Evolutionary conservation across 176 grass and related monocot species (phyloP), one percentile per base, ranked within the genome.

Genomic region (Phragmites australis): DNA sequence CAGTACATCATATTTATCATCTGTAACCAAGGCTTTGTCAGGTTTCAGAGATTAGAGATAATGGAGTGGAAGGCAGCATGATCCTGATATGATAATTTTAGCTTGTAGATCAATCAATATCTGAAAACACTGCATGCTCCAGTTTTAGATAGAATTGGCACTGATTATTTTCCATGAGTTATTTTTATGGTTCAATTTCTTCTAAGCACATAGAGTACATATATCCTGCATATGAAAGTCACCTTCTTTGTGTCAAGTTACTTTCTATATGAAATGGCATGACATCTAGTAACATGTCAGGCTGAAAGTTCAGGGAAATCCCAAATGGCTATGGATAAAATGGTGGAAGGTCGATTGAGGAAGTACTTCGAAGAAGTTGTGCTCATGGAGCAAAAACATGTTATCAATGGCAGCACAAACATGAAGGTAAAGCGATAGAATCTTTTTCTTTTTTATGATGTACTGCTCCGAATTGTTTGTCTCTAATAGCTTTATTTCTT

Each of bases 301-400:
- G 96, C 96, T 43, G 79, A 94, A 91, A 92, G 86, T 75, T 99
- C 90, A 76, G 92, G 92, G 65, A 99, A 99, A 75, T 82, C 96
- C 17, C 90, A 91, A 87, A 89, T 93, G 84, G 96, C 90, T 43
- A 93, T 99, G 81, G 96, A 99, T 69, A 99, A 95, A 81, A 99
- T 99, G 96, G 92, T 95, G 26, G 96, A 99, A 89, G 92, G 92
- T 21, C 90, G 90, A 79, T 73, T 99, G 58, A 91, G 88, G 72
- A 95, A 99, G 75, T 99, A 95, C 66, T 93, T 76, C 72, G 92
- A 99, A 86, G 96, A 99, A 70, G 86, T 99, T 70, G 96, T 95
- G 37, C 86, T 99, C 30, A 86, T 91, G 88, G 96, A 95, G 80
- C 96, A 99, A 86, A 99, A 93, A 56, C 93, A 88, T 86, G 70